Base-by-base conservation (phyloP, 805 yeast species). In the Nakazawaea molendinolei region DNA sequence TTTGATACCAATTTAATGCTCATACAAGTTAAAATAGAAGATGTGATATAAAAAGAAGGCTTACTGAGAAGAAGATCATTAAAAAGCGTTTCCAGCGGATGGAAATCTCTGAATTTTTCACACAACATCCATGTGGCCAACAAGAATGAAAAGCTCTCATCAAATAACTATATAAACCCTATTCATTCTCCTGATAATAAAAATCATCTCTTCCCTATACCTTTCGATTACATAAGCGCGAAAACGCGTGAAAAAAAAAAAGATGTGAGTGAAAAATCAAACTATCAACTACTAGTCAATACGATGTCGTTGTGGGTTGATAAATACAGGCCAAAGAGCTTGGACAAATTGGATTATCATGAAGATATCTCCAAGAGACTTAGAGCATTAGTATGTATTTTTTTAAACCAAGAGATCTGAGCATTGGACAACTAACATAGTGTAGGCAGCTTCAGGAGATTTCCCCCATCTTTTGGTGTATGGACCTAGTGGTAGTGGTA, bases 401-500 rank as follows among this genome's bases (percentile, higher is more conserved):
- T 58, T 4, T 40, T 48, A 8, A 7, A 25, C 8, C 23, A 8
- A 14, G 15, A 27, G n/a, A 15, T 13, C 19, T 6, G 27, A 8
- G 14, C 27, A 8, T n/a, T 8, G 7, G n/a, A n/a, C n/a, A n/a
- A n/a, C n/a, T n/a, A n/a, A n/a, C 13, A 24, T 9, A 5, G 12
- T 27, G 55, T 51, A 53, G 41, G 74, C 81, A 0, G 56, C 71
- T 0, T 71, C 85, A 2, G 89, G 87, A 0, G 97, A 92, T 55
- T 79, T 92, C 51, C 99, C 99, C 2, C 98, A 92, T 62, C 58
- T 92, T 31, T 63, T 92, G 19, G 74, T 92, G 3, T 90, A 90
- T 54, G 99, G 99, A 0, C 97, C 98, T 1, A 77, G 87, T 24
- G 99, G 99, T 4, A 86, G 95, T 12, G 99, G 99, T 40, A 92